Evolutionary conservation across 2,329 filamentous ascomycete genomes (phyloP).

Genomic region (Beauveria medogensis): DNA sequence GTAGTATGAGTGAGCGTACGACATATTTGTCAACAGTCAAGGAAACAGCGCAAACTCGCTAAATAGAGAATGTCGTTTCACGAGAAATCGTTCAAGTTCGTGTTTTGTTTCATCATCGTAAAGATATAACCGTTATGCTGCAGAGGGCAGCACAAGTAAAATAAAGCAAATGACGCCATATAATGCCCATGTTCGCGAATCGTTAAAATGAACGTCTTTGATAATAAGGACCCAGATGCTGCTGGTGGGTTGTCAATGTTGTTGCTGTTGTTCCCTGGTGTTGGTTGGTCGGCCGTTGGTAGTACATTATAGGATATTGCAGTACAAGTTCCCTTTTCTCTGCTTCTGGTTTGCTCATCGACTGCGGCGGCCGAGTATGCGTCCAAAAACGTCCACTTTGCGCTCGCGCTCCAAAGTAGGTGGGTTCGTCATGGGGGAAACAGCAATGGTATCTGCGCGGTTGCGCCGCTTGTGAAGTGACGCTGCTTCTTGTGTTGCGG

Average conservation of each 20-base stretch:
- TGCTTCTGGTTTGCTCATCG: slow-evolving; percentile 13
- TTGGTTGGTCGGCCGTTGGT: not conserved
- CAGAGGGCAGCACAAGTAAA: not conserved
- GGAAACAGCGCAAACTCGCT: not conserved
- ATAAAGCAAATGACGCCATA: slow-evolving; percentile 3
- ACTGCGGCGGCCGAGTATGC: slow-evolving; percentile 29
- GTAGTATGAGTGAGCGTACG: not conserved
- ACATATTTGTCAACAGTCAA: not conserved
- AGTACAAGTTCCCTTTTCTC: not conserved
- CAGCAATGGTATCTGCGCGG: slow-evolving; percentile 18
- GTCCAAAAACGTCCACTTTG: slow-evolving; percentile 28
- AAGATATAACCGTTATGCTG: not conserved
- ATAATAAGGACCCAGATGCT: not conserved
- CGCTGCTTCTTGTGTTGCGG: not conserved
- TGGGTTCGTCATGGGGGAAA: slow-evolving; percentile 14
- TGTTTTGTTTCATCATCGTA: not conserved
- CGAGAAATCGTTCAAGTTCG: not conserved
- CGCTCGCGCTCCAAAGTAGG: slow-evolving; percentile 18
- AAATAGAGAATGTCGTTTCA: not conserved
- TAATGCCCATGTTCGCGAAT: slow-evolving; percentile 5
- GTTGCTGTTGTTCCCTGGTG: slow-evolving; percentile 3
- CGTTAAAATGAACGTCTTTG: not conserved
- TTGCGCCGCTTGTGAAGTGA: slow-evolving; percentile 10
- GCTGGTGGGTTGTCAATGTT: not conserved
- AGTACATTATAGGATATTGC: not conserved